Percentiles rank a stretch among this genome's conserved stretches.
phyloP scores from a whole-genome alignment of 768 basidiomycete genomes.

The Mycena latifolia region DNA sequence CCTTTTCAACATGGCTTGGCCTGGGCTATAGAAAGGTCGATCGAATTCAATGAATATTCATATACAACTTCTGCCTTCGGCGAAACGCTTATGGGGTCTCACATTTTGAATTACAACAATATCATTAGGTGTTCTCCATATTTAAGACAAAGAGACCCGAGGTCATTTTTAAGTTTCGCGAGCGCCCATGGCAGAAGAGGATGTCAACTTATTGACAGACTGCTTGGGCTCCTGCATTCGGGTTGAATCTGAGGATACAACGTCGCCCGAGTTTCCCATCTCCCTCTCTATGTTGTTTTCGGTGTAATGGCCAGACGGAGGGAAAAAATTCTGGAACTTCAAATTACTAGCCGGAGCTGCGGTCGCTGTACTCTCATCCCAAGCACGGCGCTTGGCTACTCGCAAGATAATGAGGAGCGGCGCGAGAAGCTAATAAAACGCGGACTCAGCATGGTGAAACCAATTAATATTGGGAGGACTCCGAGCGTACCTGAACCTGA shows the following conservation, averaged over 20 bases:
- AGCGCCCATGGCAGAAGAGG: constrained; percentile 1
- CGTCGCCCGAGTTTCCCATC: background rate
- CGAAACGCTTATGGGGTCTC: too few species aligned
- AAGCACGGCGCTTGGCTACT: constrained; percentile 29
- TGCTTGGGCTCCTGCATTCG: background rate
- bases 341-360: constrained; percentile 14
- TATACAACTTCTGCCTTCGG: too few species aligned
- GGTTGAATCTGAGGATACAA: background rate
- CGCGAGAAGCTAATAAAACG: constrained; percentile 18
- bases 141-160: too few species aligned
- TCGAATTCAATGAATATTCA: too few species aligned
- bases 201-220: background rate
- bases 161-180: background rate
- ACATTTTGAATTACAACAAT: too few species aligned
- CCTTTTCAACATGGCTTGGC: too few species aligned
- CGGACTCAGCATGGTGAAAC: too few species aligned
- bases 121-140: too few species aligned
- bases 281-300: background rate
- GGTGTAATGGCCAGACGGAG: constrained; percentile 8
- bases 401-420: constrained; percentile 30
- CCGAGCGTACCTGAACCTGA: constrained; percentile 27
- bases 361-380: constrained; percentile 25
- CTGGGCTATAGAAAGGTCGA: too few species aligned
- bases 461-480: too few species aligned
- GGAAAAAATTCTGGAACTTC: constrained; percentile 7